phyloP scores from a whole-genome alignment of 164 flowering plant genomes.

The Chimonanthus salicifolius region DNA sequence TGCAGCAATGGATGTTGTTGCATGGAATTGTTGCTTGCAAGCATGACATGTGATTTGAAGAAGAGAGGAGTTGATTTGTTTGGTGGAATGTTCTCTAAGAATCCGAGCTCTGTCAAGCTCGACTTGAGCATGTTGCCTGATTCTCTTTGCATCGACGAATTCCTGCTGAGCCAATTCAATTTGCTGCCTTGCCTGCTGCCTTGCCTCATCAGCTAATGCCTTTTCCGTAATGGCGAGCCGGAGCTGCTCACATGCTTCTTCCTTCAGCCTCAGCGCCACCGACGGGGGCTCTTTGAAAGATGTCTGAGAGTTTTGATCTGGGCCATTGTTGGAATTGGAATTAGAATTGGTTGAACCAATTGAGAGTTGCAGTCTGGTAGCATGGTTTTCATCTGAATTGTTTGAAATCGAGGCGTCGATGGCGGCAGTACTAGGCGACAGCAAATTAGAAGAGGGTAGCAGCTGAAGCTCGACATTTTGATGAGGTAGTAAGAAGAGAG shows the following conservation, averaged over 20 bases:
- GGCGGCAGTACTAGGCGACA: not conserved
- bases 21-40: conserved; percentile 60
- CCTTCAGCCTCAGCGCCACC: conserved; percentile 25
- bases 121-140: conserved; percentile 71
- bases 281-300: conserved; percentile 1
- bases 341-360: conserved; percentile 41
- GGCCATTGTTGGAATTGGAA: conserved; percentile 7
- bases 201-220: conserved; percentile 70
- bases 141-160: conserved; percentile 72
- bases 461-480: conserved; percentile 67
- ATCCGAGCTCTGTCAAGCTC: conserved; percentile 70
- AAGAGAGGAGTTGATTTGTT: conserved; percentile 57
- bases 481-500: not conserved
- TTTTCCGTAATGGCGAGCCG: conserved; percentile 62
- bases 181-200: conserved; percentile 61
- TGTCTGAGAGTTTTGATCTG: conserved; percentile 2
- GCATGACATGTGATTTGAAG: conserved; percentile 71
- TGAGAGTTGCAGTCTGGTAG: conserved; percentile 65
- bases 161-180: conserved; percentile 78
- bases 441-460: conserved; percentile 27
- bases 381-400: conserved; percentile 35
- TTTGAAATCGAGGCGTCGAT: conserved; percentile 14
- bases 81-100: conserved; percentile 57
- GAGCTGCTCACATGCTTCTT: conserved; percentile 50
- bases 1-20: conserved; percentile 9